Base-by-base conservation (phyloP, 805 yeast genomes). In the Candida tallmaniae region DNA sequence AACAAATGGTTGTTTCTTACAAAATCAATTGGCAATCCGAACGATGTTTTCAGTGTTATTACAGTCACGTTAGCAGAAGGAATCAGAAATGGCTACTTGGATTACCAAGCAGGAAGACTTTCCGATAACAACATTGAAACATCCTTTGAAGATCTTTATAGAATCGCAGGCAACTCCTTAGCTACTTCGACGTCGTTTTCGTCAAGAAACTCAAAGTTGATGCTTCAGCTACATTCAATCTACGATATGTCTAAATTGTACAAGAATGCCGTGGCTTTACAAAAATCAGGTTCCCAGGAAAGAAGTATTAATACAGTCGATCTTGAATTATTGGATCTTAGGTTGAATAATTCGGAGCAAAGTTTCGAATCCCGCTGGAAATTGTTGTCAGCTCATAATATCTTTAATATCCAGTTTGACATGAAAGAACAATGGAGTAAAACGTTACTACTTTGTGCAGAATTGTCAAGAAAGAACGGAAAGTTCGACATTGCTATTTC, bases 401-500 rank as follows among this genome's bases (percentile, higher is more conserved):
- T 38, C 8, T 27, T 30, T 15, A 38, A 36, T 19, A 29, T 32
- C 15, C 34, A 31, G 13, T 31, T 30, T 12, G 19, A 27, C 12
- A 17, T 27, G 22, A 15, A 4, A 6, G 7, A 12, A n/a, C 73
- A 75, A 28, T 46, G 51, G 4, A 50, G 65, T 6, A 66, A 72
- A 17, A 69, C 80, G 0, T 76, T 80, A 60, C 60, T 85, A 13
- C 59, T 68, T 14, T 70, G 80, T 22, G 78, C 95, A 0, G 65
- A 68, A 31, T 62, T 83, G 16, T 78, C 94, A 5, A 61, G 96
- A 32, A 71, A 76, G 37, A 77, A 79, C 39, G 74, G 78, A 7
- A 70, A 89, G 39, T 60, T 80, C 3, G 93, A 85, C 47, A 66
- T 86, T 24, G 82, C 96, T 0, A 77, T 86, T 2, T 72, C 78